Evolutionary conservation across 1,284 basidiomycete genomes (phyloP), one percentile per base, ranked within the genome.

Genomic region (Sutorius eximius): DNA sequence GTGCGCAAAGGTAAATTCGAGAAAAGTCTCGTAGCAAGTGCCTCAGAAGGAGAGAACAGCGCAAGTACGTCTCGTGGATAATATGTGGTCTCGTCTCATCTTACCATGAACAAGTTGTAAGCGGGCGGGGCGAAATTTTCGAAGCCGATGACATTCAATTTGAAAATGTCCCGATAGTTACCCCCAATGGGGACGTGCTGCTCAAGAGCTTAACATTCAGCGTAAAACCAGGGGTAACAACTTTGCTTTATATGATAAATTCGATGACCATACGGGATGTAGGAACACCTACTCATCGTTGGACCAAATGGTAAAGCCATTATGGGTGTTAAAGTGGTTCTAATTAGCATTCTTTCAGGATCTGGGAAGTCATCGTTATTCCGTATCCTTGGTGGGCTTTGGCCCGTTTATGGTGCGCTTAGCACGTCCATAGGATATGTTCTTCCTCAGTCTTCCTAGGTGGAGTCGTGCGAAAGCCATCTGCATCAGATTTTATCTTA

Each of bases 161-260:
- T 63, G 89, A 95, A 64, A 81, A 89, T 56, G 96, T 99, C 1
- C 96, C 96, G 0, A 95, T 99, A 58, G 89, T 98, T 41, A 95
- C 93, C 11, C 96, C 96, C 2, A 98, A 97, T 63, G 96, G 96
- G 12, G 95, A 98, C 66, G 84, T 98, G 18, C 80, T 99, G 13
- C 82, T 99, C 52, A 82, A 80, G 66, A 85, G 79, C 62, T 76
- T 99, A 69, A 93, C 86, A 68, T 98, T 98, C 78, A 84, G 86
- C 62, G 91, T 98, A 51, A 90, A 91, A 70, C 90, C 84, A 37
- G 93, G 95, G 55, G 93, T 95, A 72, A 68, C 75, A 18, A 24
- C 10, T 61, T 53, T 4, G 52, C 55, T 51, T 59, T 58, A 24
- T 53, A 57, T 58, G 49, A 47, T 41, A 8, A 11, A 47, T 58